These are phyloP conservation scores for Fusarium sp. DNA, from an alignment of 2,329 filamentous ascomycete genomes.

Conservation along the genomic window DNA sequence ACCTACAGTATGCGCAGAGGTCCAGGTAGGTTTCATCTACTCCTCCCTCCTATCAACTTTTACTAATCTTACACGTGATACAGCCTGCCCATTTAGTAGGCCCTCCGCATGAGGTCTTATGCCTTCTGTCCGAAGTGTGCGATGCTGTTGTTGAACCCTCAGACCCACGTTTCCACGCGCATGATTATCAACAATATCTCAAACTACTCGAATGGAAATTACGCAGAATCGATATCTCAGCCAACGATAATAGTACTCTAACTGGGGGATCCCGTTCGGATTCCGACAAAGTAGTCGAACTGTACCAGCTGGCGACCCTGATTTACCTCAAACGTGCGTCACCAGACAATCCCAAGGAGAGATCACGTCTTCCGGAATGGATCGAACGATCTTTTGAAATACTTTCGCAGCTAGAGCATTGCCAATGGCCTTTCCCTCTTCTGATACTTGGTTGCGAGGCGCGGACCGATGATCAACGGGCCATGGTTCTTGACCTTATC, in stretches of 20 bases:
- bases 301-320: slow-evolving; percentile 45
- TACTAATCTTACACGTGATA: fast-evolving
- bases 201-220: slow-evolving; percentile 17
- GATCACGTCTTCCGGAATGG: slow-evolving; percentile 20
- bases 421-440: slow-evolving; percentile 38
- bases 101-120: slow-evolving; percentile 17
- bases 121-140: slow-evolving; percentile 28
- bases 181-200: slow-evolving; percentile 5
- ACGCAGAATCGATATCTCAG: neutral
- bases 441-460: slow-evolving; percentile 44
- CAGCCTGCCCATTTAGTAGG: neutral
- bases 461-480: slow-evolving; percentile 32
- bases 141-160: slow-evolving; percentile 1
- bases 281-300: slow-evolving; percentile 17
- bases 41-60: neutral
- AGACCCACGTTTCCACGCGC: neutral
- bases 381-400: slow-evolving; percentile 44
- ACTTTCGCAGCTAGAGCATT: slow-evolving; percentile 32
- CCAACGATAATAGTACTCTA: fast-evolving
- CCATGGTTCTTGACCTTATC: slow-evolving; percentile 41
- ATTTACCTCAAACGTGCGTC: slow-evolving; percentile 47
- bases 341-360: slow-evolving; percentile 5
- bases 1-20: slow-evolving; percentile 14
- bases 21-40: neutral
- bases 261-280: fast-evolving